Evolutionary conservation across 164 flowering plant genomes (phyloP), one percentile per base, ranked within the genome.

Genomic region (Stephania yunnanensis): DNA sequence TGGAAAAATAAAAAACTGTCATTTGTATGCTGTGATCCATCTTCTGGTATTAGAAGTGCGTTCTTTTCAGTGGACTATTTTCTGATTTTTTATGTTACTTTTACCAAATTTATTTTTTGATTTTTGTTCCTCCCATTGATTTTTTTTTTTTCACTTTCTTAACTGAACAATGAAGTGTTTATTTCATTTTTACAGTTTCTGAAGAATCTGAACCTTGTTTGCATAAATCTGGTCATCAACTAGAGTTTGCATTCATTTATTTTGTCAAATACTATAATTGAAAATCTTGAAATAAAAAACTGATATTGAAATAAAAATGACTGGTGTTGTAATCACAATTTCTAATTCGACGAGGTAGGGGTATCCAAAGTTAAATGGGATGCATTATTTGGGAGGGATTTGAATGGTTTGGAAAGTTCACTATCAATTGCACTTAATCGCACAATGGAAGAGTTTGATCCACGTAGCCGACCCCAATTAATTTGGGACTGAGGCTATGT

Each of bases 11-110:
- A 55, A 65, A 85, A 81, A 76, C 36, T 73, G 42, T 73, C 79
- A 65, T 17, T 17, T 76, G 70, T 75, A 15, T 73, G 77, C 71
- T 79, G 75, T 73, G 76, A 77, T 61, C 71, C 83, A 66, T 73
- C 85, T 36, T 75, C 79, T 52, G 84, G 80, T 48, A 72, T 50
- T 42, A 64, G 80, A 71, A 63, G 92, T 85, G 82, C 80, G 86
- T 80, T 74, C 36, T 45, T 68, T 46, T 63, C 3, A 31, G 64
- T 25, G 46, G 19, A 65, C 11, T 50, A 45, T 55, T 46, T 45
- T 6, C 42, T 36, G 42, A 36, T 36, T 36, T 36, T 36, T 36
- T 36, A 36, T 36, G 42, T 36, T 36, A 36, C 42, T 36, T 36
- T 36, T 36, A 36, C 42, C 42, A 4, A 36, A 4, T 36, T 36